These are phyloP conservation scores for Tothia fuscella DNA, from an alignment of 2,329 filamentous ascomycete species.

Conservation along the genomic window DNA sequence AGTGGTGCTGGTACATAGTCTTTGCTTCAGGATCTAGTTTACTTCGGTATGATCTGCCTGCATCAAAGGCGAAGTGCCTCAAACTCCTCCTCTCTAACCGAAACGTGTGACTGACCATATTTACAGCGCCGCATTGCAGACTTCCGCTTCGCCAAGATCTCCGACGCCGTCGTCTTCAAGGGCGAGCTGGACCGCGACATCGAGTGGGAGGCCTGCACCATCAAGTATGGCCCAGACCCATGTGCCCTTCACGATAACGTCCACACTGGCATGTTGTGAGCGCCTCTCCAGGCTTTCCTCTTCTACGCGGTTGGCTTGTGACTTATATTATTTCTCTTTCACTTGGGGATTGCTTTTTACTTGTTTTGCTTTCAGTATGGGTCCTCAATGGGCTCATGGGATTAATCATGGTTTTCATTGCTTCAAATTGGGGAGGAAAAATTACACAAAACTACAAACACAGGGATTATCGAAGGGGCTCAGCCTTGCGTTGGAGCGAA, in stretches of 20 bases:
- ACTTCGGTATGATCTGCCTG: neutral
- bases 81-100: neutral
- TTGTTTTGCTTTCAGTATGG: no score
- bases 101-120: constrained; percentile 11
- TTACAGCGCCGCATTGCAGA: constrained; percentile 30
- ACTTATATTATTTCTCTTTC: no score
- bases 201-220: constrained; percentile 36
- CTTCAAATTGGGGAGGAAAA: no score
- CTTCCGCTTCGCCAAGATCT: constrained; percentile 37
- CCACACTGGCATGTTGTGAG: neutral
- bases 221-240: constrained; percentile 33
- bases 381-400: no score
- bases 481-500: no score
- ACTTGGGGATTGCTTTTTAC: no score
- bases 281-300: no score
- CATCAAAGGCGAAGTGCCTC: neutral
- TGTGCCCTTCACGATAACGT: constrained; percentile 15
- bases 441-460: no score
- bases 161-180: constrained; percentile 35
- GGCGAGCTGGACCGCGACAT: constrained; percentile 25
- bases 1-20: neutral
- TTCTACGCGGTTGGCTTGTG: no score
- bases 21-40: neutral
- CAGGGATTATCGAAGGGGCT: no score
- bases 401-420: no score